Percentiles rank a stretch among this genome's conserved stretches.
These are phyloP conservation scores for Pneumocystis canis DNA, from an alignment of 1,139 yeast species.

Conservation along the genomic window DNA sequence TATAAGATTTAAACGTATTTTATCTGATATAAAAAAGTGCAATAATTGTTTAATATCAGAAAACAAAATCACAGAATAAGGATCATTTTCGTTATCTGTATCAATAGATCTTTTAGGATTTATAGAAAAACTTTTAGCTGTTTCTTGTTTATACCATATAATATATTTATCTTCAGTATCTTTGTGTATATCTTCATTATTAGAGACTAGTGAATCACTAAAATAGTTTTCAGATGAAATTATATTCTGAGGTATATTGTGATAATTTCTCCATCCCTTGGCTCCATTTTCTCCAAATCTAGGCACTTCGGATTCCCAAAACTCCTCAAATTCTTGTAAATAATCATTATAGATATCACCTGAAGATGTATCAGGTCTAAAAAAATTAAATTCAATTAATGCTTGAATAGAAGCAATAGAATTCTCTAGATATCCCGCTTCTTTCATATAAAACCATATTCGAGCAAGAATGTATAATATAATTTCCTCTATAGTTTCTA, in stretches of 20 bases:
- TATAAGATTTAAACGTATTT: background rate
- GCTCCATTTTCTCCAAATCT: background rate
- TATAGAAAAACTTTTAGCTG: background rate
- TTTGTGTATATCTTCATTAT: background rate
- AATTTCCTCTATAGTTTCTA: background rate
- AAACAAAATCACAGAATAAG: background rate
- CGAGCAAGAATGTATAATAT: background rate
- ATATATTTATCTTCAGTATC: background rate
- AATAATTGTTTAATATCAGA: background rate
- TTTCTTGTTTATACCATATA: background rate
- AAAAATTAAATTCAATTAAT: background rate
- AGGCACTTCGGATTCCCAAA: background rate
- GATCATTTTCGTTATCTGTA: background rate
- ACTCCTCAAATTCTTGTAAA: background rate
- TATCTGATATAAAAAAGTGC: background rate
- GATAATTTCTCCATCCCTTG: background rate
- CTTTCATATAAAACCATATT: conserved; percentile 1
- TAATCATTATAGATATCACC: background rate
- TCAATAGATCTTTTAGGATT: background rate
- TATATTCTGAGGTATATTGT: background rate
- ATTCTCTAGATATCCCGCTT: background rate
- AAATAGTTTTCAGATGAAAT: background rate
- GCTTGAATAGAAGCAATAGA: background rate
- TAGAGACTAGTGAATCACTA: background rate
- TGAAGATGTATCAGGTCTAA: background rate